phyloP scores from a whole-genome alignment of 116 monocot genomes.

The Dioscorea cayenensis region DNA sequence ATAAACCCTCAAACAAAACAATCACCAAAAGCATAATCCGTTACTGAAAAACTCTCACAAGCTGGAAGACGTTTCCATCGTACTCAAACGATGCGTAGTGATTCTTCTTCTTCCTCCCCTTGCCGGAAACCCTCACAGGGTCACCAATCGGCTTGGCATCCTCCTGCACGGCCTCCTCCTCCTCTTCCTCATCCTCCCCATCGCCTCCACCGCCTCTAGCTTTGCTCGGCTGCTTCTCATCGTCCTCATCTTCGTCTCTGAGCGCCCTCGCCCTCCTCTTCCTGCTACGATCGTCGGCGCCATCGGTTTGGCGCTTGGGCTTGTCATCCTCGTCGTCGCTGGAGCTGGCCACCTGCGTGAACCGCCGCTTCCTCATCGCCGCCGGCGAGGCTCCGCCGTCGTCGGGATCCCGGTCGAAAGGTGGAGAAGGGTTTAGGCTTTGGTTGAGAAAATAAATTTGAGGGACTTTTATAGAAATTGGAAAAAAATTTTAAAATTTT shows the following conservation, averaged over 20 bases:
- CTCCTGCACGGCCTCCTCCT: slow-evolving; percentile 20
- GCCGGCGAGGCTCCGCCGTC: too few relatives aligned
- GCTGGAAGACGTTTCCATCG: slow-evolving; percentile 63
- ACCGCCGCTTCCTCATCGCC: slow-evolving; percentile 49
- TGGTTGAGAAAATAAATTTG: too few relatives aligned
- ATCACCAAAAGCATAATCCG: neutral
- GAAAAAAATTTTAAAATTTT: too few relatives aligned
- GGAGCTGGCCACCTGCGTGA: slow-evolving; percentile 29
- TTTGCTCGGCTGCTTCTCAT: neutral
- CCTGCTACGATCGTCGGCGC: neutral
- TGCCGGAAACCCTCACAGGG: slow-evolving; percentile 51
- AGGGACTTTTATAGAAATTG: too few relatives aligned
- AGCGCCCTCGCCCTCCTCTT: neutral
- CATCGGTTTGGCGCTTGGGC: neutral
- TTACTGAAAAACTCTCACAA: slow-evolving; percentile 26
- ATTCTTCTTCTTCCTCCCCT: slow-evolving; percentile 64
- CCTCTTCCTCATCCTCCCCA: slow-evolving; percentile 16
- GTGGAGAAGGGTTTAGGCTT: too few relatives aligned
- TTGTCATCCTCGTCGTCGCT: slow-evolving; percentile 47
- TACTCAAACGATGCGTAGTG: slow-evolving; percentile 73
- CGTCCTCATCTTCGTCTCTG: slow-evolving; percentile 7
- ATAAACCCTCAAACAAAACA: neutral
- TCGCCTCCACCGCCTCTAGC: slow-evolving; percentile 9
- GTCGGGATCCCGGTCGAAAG: too few relatives aligned
- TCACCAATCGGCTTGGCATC: slow-evolving; percentile 55